These are phyloP conservation scores for Buddleja alternifolia DNA, from an alignment of 257 asterid species.

Conservation along the genomic window DNA sequence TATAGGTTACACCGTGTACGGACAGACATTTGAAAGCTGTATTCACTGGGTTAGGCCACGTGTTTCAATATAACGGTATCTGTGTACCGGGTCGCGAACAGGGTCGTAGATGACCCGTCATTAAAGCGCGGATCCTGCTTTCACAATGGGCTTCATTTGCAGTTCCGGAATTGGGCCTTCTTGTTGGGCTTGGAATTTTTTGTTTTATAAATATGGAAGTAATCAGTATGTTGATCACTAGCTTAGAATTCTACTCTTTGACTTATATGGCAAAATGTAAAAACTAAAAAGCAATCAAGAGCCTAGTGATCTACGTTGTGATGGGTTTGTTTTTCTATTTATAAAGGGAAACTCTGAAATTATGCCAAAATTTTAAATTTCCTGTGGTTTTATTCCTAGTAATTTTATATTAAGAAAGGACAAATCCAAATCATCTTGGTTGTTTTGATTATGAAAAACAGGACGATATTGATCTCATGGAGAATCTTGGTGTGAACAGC, in stretches of 20 bases:
- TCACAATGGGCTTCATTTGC: too few relatives aligned
- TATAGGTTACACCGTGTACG: too few relatives aligned
- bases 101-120: too few relatives aligned
- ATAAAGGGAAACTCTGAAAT: background rate
- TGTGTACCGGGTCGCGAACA: too few relatives aligned
- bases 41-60: too few relatives aligned
- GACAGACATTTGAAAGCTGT: too few relatives aligned
- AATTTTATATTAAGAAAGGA: background rate
- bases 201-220: too few relatives aligned
- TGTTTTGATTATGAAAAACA: slow-evolving; percentile 28
- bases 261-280: background rate
- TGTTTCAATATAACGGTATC: too few relatives aligned
- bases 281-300: background rate
- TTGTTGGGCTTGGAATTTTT: too few relatives aligned
- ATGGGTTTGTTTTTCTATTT: background rate
- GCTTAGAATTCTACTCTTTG: background rate
- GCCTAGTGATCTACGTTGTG: background rate
- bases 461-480: slow-evolving; percentile 70
- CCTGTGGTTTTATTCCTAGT: background rate
- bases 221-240: too few relatives aligned
- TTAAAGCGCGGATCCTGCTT: too few relatives aligned
- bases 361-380: background rate
- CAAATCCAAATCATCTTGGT: slow-evolving; percentile 8
- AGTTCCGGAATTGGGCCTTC: too few relatives aligned
- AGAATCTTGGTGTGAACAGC: slow-evolving; percentile 59